Conservation (phyloP, 805 yeast genomes). For the Lachancea cidri region DNA sequence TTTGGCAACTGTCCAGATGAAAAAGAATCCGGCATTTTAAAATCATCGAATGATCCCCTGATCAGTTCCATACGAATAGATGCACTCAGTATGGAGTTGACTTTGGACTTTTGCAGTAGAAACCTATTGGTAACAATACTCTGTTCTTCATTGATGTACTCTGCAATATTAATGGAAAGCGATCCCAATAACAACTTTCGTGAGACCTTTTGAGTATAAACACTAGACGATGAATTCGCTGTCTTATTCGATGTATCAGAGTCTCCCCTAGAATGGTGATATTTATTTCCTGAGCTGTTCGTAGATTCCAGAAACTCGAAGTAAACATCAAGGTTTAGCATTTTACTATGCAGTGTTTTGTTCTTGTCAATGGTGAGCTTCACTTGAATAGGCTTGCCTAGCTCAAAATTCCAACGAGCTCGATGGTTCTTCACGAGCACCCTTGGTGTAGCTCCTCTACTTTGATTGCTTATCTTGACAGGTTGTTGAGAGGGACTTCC, state of each 20-base stretch:
- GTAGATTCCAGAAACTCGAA: conserved; percentile 34
- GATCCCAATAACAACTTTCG: conserved; percentile 54
- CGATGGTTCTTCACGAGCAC: conserved; percentile 46
- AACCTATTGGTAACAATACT: conserved; percentile 55
- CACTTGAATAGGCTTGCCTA: conserved; percentile 34
- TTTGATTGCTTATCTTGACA: conserved; percentile 16
- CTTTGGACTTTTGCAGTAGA: conserved; percentile 69
- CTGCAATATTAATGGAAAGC: conserved; percentile 63
- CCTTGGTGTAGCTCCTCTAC: conserved; percentile 38
- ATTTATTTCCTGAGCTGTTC: background rate
- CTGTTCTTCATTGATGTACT: conserved; percentile 50
- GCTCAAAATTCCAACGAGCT: conserved; percentile 43
- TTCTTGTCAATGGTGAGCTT: conserved; percentile 38
- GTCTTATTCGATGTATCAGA: conserved; percentile 5
- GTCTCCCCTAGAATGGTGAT: conserved; percentile 3
- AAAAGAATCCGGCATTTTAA: conserved; percentile 16
- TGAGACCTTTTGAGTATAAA: conserved; percentile 26
- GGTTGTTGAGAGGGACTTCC: conserved; percentile 25
- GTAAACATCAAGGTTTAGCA: conserved; percentile 40
- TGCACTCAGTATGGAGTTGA: conserved; percentile 71
- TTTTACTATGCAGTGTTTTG: conserved; percentile 33
- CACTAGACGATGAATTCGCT: conserved; percentile 5
- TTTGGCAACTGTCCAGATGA: conserved; percentile 25
- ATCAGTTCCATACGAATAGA: conserved; percentile 46
- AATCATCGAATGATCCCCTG: conserved; percentile 35